Conservation (phyloP, 305 asterid species). For the Lippia alba region DNA sequence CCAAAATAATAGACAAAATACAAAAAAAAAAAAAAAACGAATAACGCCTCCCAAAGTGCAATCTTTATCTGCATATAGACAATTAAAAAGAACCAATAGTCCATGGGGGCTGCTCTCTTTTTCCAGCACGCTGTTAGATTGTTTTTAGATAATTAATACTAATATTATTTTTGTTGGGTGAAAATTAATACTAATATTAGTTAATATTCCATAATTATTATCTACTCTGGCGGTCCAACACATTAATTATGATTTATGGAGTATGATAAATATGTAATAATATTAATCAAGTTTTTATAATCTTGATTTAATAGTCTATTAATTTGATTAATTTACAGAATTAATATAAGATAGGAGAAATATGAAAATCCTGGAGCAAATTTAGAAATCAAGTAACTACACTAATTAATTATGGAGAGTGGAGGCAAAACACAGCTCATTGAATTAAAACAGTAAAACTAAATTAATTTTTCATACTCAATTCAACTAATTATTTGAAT, state of each 20-base stretch:
- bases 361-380: background rate
- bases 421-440: background rate
- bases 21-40: background rate
- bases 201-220: too few relatives aligned
- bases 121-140: background rate
- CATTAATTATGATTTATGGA: too few relatives aligned
- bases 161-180: background rate
- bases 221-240: too few relatives aligned
- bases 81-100: background rate
- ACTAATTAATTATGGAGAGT: background rate
- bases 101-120: background rate
- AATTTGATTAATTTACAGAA: background rate
- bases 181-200: too few relatives aligned
- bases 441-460: too few relatives aligned
- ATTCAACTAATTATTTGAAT: too few relatives aligned
- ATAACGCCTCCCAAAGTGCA: constrained; percentile 28
- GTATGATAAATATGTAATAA: too few relatives aligned
- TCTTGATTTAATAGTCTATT: background rate
- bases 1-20: background rate
- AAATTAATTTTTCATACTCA: too few relatives aligned
- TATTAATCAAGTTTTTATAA: too few relatives aligned
- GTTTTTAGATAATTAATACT: too few relatives aligned
- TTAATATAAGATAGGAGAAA: background rate
- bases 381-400: background rate
- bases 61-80: background rate